Base-by-base conservation (phyloP, 2,329 filamentous ascomycete genomes). In the Metarhizium brunneum region DNA sequence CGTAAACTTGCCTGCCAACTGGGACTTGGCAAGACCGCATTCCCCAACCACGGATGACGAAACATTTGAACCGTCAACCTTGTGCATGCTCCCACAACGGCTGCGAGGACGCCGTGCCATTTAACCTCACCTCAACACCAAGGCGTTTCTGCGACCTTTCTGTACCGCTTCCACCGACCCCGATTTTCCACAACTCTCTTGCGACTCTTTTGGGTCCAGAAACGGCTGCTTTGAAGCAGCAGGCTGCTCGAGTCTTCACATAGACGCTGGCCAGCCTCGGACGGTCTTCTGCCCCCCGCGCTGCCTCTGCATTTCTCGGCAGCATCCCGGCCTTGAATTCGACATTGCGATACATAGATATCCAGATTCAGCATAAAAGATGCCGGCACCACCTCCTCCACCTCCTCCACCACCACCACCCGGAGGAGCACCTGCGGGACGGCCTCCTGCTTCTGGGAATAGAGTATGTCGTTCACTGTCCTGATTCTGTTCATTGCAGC, bases 341-440 rank as follows among this genome's bases (percentile, higher is more conserved):
- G 18, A 32, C 20, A 47, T 38, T 29, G 16, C 38, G 8, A 50
- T 25, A 48, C 25, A 13, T 35, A 35, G 32, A 35, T 4, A 7
- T 20, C 18, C 25, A 48, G 13, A 6, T 42, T 36, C 43, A 32
- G 16, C 47, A 16, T 50, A 8, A 43, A 48, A 36, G 11, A 48
- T 72, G 72, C 72, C 69, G 60, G 66, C 84, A 53, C 85, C 86
- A 58, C 87, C 87, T 53, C 70, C 84, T 50, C 85, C 83, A 35
- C 83, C 82, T 42, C 80, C 80, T 20, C 81, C 87, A 51, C 87
- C 86, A 25, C 85, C 86, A 4, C 69, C 68, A 29, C 62, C 87
- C 40, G 82, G 87, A 47, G 68, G 75, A 30, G 79, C 80, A 63
- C 82, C 86, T 43, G 20, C 71, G 83, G 38, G 30, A 32, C 79